Evolutionary conservation across 495 filamentous ascomycete species (phyloP).

Genomic region (Podospora australis): DNA sequence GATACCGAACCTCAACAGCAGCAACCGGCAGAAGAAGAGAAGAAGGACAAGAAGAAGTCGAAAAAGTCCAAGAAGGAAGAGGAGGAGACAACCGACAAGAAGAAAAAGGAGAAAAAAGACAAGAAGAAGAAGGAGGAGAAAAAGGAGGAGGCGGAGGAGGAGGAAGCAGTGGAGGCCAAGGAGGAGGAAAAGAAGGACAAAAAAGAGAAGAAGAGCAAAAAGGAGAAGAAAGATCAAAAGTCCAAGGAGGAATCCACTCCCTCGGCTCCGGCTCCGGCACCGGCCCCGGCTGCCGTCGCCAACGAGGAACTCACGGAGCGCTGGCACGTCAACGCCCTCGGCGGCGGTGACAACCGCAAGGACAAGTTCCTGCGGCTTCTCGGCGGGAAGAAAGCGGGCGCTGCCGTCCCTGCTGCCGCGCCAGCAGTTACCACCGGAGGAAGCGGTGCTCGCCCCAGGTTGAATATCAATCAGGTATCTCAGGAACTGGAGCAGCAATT

Average conservation of each 20-base stretch:
- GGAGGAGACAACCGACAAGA: slow-evolving; percentile 5
- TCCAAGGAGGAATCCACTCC: neutral
- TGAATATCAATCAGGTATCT: slow-evolving; percentile 38
- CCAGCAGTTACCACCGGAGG: slow-evolving; percentile 11
- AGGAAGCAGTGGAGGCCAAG: slow-evolving; percentile 11
- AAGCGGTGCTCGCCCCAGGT: slow-evolving; percentile 8
- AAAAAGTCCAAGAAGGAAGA: slow-evolving; percentile 7
- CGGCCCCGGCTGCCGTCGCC: slow-evolving; percentile 3
- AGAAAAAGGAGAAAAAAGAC: slow-evolving; percentile 4
- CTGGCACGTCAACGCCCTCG: slow-evolving; percentile 49
- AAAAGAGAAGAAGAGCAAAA: slow-evolving; percentile 11
- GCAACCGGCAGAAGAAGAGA: slow-evolving; percentile 1
- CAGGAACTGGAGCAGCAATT: slow-evolving; percentile 55
- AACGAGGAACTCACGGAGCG: slow-evolving; percentile 25
- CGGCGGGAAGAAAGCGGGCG: slow-evolving; percentile 40
- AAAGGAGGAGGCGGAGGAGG: slow-evolving; percentile 2
- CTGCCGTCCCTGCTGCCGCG: slow-evolving; percentile 4
- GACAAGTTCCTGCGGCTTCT: slow-evolving; percentile 53
- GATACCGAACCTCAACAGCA: slow-evolving; percentile 11
- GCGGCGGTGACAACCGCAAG: slow-evolving; percentile 44
- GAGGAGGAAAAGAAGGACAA: slow-evolving; percentile 10
- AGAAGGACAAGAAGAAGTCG: neutral
- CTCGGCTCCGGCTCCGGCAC: neutral
- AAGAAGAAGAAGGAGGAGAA: slow-evolving; percentile 2
- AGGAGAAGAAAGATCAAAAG: slow-evolving; percentile 12